Conservation (phyloP, 495 filamentous ascomycete species). For the Daldinia bambusicola region DNA sequence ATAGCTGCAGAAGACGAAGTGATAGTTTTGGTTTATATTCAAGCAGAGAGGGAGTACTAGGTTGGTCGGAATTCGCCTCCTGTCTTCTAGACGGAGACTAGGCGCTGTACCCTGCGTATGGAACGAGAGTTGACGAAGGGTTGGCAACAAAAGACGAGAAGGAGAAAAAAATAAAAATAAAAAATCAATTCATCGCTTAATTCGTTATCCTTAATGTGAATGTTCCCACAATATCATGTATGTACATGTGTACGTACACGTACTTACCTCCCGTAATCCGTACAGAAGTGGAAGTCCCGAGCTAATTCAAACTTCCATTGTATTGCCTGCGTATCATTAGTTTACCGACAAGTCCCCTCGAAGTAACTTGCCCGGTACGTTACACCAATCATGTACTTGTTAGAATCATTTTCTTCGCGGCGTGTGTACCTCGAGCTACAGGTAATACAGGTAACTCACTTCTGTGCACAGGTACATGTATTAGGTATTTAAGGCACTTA, state of each 20-base stretch:
- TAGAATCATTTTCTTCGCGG: not conserved
- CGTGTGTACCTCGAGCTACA: not conserved
- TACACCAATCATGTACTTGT: not conserved
- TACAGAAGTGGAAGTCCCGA: not conserved
- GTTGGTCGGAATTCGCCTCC: conserved; percentile 17
- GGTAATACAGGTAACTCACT: too few species aligned
- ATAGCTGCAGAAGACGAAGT: not conserved
- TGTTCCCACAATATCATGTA: not conserved
- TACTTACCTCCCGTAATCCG: not conserved
- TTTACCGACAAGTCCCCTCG: not conserved
- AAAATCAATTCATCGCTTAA: conserved; percentile 19
- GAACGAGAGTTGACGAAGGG: not conserved
- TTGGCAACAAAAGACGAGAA: not conserved
- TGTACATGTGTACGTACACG: not conserved
- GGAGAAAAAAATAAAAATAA: conserved; percentile 2
- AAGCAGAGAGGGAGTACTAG: not conserved
- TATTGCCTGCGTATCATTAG: conserved; percentile 2
- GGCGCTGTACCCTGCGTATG: not conserved
- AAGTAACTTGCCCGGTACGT: not conserved
- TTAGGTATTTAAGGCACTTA: too few species aligned
- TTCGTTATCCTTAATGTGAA: not conserved
- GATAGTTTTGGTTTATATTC: conserved; percentile 4
- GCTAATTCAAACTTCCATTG: not conserved
- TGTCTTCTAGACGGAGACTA: conserved; percentile 6
- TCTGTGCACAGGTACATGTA: too few species aligned